phyloP scores from a whole-genome alignment of 2,329 filamentous ascomycete genomes.

The Didymosphaeria variabile region DNA sequence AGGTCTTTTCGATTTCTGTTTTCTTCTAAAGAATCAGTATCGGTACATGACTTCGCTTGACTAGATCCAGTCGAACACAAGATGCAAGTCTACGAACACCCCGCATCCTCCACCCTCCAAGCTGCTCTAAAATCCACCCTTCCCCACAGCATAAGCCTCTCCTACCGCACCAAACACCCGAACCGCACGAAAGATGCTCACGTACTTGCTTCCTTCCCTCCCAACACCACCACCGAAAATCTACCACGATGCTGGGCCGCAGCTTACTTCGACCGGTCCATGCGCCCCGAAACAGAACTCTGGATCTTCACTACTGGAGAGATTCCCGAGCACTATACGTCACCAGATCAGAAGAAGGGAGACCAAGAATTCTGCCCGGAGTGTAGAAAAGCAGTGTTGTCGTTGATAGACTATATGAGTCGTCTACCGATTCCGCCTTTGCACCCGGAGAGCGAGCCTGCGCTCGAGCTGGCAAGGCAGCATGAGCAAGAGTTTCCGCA shows the following conservation, averaged over 20 bases:
- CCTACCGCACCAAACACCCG: constrained; percentile 70
- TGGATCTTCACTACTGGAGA: constrained; percentile 64
- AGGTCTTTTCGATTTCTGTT: too few relatives aligned
- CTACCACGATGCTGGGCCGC: constrained; percentile 60
- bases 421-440: constrained; percentile 38
- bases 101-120: constrained; percentile 56
- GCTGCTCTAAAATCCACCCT: constrained; percentile 60
- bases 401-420: constrained; percentile 39
- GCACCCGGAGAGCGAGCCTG: constrained; percentile 33
- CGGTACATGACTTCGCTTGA: too few relatives aligned
- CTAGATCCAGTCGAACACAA: background rate
- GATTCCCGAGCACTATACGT: constrained; percentile 27
- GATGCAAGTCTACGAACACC: constrained; percentile 32
- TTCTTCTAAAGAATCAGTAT: too few relatives aligned
- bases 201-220: constrained; percentile 52
- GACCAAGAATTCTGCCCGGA: constrained; percentile 26
- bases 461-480: constrained; percentile 38
- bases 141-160: constrained; percentile 67
- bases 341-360: background rate
- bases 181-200: constrained; percentile 50
- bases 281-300: constrained; percentile 69
- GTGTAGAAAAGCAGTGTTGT: constrained; percentile 42
- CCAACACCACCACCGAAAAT: constrained; percentile 7
- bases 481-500: constrained; percentile 39
- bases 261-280: constrained; percentile 69